phyloP scores from a whole-genome alignment of 768 basidiomycete species.

The Clitopilus hobsonii region DNA sequence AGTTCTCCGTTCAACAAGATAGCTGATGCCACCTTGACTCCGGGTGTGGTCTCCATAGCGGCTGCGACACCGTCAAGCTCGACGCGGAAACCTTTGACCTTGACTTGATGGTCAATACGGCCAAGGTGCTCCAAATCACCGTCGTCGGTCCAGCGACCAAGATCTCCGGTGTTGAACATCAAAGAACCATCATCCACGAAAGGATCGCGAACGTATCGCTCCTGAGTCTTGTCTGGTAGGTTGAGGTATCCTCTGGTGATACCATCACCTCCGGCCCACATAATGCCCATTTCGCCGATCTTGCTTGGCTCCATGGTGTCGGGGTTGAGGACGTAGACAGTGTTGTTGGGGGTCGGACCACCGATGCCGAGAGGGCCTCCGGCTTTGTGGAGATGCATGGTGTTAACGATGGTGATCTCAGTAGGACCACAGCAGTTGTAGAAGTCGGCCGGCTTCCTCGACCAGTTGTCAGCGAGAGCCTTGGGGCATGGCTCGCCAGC shows the following conservation, averaged over 20 bases:
- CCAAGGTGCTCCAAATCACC: constrained; percentile 55
- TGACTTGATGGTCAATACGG: constrained; percentile 58
- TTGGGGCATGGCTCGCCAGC: constrained; percentile 50
- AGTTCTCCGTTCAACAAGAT: constrained; percentile 47
- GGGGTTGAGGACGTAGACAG: constrained; percentile 23
- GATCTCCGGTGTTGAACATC: constrained; percentile 63
- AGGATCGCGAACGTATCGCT: constrained; percentile 43
- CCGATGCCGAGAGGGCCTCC: constrained; percentile 37
- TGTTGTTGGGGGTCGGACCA: constrained; percentile 43
- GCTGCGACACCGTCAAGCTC: constrained; percentile 58
- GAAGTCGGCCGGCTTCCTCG: constrained; percentile 30
- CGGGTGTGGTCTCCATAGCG: constrained; percentile 36
- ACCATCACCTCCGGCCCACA: constrained; percentile 57
- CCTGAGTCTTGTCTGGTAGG: constrained; percentile 46
- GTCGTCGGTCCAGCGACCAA: constrained; percentile 48
- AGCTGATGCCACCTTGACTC: constrained; percentile 43
- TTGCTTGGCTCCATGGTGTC: constrained; percentile 28
- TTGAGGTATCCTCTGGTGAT: constrained; percentile 50
- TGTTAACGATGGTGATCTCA: constrained; percentile 51
- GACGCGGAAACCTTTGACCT: constrained; percentile 59
- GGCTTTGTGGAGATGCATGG: constrained; percentile 35
- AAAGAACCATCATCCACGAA: constrained; percentile 44
- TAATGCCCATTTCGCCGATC: constrained; percentile 29
- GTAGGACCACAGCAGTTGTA: constrained; percentile 52
- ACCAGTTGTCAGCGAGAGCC: constrained; percentile 38